These are phyloP conservation scores for Pseudohalonectria lignicola DNA, from an alignment of 2,329 filamentous ascomycete species.

Conservation along the genomic window DNA sequence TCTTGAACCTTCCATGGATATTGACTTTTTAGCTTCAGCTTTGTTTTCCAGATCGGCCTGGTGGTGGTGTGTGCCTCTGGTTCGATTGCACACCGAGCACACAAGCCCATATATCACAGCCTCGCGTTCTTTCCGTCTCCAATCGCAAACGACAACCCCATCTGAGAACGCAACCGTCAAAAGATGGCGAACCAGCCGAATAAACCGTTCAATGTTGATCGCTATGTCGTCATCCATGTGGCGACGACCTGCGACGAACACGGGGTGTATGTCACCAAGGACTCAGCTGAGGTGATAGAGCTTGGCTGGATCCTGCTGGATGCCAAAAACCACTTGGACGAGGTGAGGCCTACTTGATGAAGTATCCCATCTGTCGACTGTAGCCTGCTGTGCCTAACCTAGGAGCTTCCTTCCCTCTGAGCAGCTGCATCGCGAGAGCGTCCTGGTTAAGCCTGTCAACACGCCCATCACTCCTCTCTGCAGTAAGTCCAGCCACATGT, in stretches of 20 bases:
- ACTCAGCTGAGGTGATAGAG: slow-evolving; percentile 98
- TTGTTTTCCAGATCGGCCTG: too few species aligned
- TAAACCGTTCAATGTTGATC: slow-evolving; percentile 68
- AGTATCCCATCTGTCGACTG: slow-evolving; percentile 3
- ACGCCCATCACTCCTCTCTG: slow-evolving; percentile 97
- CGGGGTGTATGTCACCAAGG: slow-evolving; percentile 97
- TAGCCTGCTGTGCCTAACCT: slow-evolving; percentile 4
- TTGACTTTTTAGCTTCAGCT: too few species aligned
- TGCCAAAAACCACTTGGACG: slow-evolving; percentile 80
- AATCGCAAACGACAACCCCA: too few species aligned
- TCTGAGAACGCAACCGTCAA: too few species aligned
- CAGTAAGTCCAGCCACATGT: too few species aligned
- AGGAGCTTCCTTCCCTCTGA: background rate
- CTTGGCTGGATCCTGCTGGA: slow-evolving; percentile 95
- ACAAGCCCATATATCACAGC: too few species aligned
- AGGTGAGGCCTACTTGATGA: slow-evolving; percentile 47
- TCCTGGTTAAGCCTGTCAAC: slow-evolving; percentile 96
- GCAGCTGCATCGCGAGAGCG: slow-evolving; percentile 86
- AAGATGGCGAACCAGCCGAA: slow-evolving; percentile 35
- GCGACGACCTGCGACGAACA: slow-evolving; percentile 98
- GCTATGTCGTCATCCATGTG: slow-evolving; percentile 96
- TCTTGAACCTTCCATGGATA: too few species aligned
- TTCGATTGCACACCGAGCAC: too few species aligned
- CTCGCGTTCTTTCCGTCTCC: too few species aligned
- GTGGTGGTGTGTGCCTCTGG: too few species aligned